Percentiles rank a stretch among this genome's conserved stretches.
Conservation (phyloP, 305 asterid species). For the Stenogyne calaminthoides region DNA sequence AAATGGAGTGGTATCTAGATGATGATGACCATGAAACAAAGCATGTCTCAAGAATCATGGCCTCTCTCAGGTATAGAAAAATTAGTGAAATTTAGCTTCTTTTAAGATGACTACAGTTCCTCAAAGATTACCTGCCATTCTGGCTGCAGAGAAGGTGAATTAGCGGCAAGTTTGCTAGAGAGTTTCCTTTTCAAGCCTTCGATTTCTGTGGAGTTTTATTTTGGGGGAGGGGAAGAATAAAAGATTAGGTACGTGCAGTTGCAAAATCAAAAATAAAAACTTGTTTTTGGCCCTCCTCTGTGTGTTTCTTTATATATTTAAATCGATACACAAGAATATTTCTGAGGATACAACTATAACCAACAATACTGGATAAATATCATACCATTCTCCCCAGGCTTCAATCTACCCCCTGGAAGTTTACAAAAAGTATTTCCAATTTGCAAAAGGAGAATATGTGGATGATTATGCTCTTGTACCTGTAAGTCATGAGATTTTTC, state of each 20-base stretch:
- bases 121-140: slow-evolving; percentile 84
- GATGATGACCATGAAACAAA: not conserved
- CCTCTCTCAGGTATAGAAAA: not conserved
- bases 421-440: slow-evolving; percentile 95
- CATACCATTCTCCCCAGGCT: slow-evolving; percentile 98
- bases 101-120: not conserved
- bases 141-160: slow-evolving; percentile 78
- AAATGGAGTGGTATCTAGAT: not conserved
- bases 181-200: slow-evolving; percentile 96
- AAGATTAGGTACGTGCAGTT: not conserved
- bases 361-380: slow-evolving; percentile 10
- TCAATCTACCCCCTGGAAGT: slow-evolving; percentile 97
- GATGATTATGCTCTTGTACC: slow-evolving; percentile 99
- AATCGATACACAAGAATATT: not conserved
- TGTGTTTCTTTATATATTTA: not conserved
- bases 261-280: slow-evolving; percentile 1
- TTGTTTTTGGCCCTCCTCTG: not conserved
- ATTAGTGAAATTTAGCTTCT: not conserved
- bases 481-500: slow-evolving; percentile 33
- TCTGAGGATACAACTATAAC: slow-evolving; percentile 12
- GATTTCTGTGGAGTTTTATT: slow-evolving; percentile 51
- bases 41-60: not conserved
- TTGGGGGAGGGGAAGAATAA: not conserved
- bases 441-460: slow-evolving; percentile 95
- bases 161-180: slow-evolving; percentile 95